A percentile compares a stretch with the other conserved stretches of the same genome.
These are phyloP conservation scores for Anethum foeniculum DNA, from an alignment of 140 eudicot species.

Conservation along the genomic window DNA sequence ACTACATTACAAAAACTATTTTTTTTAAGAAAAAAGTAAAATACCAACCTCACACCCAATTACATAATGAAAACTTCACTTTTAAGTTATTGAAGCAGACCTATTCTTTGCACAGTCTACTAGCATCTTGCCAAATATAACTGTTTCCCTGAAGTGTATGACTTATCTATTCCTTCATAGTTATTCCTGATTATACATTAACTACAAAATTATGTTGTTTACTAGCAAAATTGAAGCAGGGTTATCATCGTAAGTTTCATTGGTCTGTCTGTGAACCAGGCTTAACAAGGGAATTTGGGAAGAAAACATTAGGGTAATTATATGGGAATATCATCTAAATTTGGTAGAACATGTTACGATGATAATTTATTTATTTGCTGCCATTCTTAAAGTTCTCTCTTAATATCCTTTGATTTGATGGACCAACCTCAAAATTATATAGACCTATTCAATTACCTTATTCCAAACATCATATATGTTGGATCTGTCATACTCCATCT, in stretches of 20 bases:
- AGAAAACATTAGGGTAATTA: neutral
- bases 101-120: neutral
- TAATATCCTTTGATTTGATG: neutral
- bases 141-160: neutral
- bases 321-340: neutral
- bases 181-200: neutral
- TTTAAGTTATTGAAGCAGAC: neutral
- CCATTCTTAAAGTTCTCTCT: neutral
- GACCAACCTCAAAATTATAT: neutral
- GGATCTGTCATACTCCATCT: neutral
- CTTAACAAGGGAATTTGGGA: neutral
- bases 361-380: neutral
- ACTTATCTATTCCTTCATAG: neutral
- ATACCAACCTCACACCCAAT: neutral
- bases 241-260: neutral
- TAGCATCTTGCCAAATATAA: neutral
- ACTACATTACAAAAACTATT: too few relatives aligned
- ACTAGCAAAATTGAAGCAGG: neutral
- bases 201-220: neutral
- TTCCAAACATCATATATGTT: neutral
- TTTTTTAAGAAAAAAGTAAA: too few relatives aligned
- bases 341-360: neutral
- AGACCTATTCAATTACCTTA: neutral
- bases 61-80: neutral
- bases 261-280: neutral